Conservation (phyloP, 192 early-diverging fungal species). For the Lobosporangium transversale region DNA sequence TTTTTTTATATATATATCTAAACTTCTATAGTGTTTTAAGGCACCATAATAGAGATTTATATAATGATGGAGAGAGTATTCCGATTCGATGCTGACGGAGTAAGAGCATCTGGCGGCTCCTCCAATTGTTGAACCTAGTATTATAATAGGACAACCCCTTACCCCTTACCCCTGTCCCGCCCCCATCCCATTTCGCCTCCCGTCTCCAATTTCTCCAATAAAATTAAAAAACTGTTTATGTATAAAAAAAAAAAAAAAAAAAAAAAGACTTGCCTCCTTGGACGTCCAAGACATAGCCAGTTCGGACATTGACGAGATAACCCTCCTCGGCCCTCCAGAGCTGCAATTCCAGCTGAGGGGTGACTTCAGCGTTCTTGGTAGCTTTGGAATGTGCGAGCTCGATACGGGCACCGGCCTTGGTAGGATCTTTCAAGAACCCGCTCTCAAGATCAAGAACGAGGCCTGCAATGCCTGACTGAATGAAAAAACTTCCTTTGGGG, state of each 20-base stretch:
- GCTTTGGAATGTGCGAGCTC: constrained; percentile 39
- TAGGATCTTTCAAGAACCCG: constrained; percentile 48
- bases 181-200: too few species aligned
- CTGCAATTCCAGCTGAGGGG: constrained; percentile 41
- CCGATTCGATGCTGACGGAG: too few species aligned
- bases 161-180: too few species aligned
- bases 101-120: too few species aligned
- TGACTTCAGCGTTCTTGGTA: constrained; percentile 28
- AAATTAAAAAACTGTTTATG: too few species aligned
- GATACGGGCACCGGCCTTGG: constrained; percentile 45
- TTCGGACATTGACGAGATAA: constrained; percentile 52
- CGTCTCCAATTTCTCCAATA: too few species aligned
- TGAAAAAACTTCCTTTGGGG: constrained; percentile 37
- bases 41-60: too few species aligned
- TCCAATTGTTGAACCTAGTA: too few species aligned
- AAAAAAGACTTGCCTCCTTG: constrained; percentile 32
- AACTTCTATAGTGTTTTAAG: too few species aligned
- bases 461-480: constrained; percentile 38
- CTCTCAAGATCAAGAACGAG: constrained; percentile 49
- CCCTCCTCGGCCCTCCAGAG: constrained; percentile 48
- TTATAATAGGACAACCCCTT: too few species aligned
- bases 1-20: too few species aligned
- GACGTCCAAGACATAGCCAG: constrained; percentile 48
- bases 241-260: background rate
- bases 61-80: too few species aligned